Conservation (phyloP, 768 basidiomycete species). For the Lactarius psammicola region DNA sequence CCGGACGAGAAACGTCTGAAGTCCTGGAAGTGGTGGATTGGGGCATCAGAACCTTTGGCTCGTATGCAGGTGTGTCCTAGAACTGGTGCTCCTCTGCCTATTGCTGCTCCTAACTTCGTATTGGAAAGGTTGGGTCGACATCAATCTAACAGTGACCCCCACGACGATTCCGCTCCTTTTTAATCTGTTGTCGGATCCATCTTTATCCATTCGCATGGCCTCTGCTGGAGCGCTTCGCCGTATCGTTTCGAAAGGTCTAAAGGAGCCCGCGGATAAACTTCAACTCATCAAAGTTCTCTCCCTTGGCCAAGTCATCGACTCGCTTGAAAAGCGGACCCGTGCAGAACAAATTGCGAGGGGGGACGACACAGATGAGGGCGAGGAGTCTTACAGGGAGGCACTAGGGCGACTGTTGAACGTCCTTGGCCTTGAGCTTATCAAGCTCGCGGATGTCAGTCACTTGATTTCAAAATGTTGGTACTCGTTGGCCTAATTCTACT, state of each 20-base stretch:
- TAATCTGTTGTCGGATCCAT: slow-evolving; percentile 72
- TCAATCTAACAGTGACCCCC: slow-evolving; percentile 92
- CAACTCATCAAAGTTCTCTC: slow-evolving; percentile 88
- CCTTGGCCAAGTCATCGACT: slow-evolving; percentile 75
- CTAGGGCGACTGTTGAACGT: slow-evolving; percentile 81
- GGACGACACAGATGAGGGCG: slow-evolving; percentile 77
- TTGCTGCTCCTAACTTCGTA: slow-evolving; percentile 13
- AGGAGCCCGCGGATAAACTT: slow-evolving; percentile 86
- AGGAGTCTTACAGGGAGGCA: slow-evolving; percentile 86
- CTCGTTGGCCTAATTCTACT: slow-evolving; percentile 1
- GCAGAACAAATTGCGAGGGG: slow-evolving; percentile 63
- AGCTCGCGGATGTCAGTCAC: slow-evolving; percentile 71
- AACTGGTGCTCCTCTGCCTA: not conserved
- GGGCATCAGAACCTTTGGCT: slow-evolving; percentile 89
- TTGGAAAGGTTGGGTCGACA: slow-evolving; percentile 90
- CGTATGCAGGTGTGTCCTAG: slow-evolving; percentile 81
- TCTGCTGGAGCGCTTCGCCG: slow-evolving; percentile 76
- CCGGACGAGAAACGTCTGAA: slow-evolving; percentile 54
- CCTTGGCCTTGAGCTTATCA: slow-evolving; percentile 77
- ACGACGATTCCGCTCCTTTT: slow-evolving; percentile 84
- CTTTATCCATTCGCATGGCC: slow-evolving; percentile 77
- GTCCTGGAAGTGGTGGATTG: slow-evolving; percentile 82
- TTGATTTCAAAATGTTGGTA: slow-evolving; percentile 18
- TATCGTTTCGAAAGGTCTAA: slow-evolving; percentile 90
- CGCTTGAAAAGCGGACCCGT: slow-evolving; percentile 75